Base-by-base conservation (phyloP, 441 rosid species). In the Bocquillonia castaneifolia region DNA sequence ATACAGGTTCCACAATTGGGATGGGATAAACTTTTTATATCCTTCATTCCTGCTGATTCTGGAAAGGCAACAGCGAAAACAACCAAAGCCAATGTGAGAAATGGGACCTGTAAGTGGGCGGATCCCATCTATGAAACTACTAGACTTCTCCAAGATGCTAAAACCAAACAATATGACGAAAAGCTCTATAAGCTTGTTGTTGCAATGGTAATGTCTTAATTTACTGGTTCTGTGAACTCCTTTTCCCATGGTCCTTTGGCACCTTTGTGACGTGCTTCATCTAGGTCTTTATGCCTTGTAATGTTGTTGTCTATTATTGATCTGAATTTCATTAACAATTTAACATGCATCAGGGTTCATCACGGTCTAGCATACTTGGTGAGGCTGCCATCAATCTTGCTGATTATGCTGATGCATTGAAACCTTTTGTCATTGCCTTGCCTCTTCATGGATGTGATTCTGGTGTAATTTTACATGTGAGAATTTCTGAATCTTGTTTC, bases 51-150 rank as follows among this genome's bases (percentile, higher is more conserved):
- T 45, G 85, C 92, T 73, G 99, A 90, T 81, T 83, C 99, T 36
- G 93, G 89, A 70, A 95, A 90, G 85, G 87, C 89, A 66, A 85
- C 95, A 18, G 90, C 92, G 31, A 95, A 95, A 84, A 95, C 99
- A 51, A 90, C 93, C 34, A 95, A 95, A 81, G 96, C 97, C 64
- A 90, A 81, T 85, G 98, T 95, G 61, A 89, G 99, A 80, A 95
- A 92, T 65, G 96, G 98, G 76, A 84, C 90, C 52, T 95, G 99
- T 85, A 95, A 95, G 76, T 95, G 99, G 99, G 95, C 79, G 22
- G 99, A 95, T 89, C 98, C 99, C 6, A 90, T 95, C 78, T 95
- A 95, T 64, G 99, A 95, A 80, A 88, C 96, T 51, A 92, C 99
- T 14, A 84, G 97, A 77, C 95, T 95, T 76, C 95, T 95, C 66